Conservation (phyloP, 768 basidiomycete genomes). For the Rhodotorula kratochvilovae region DNA sequence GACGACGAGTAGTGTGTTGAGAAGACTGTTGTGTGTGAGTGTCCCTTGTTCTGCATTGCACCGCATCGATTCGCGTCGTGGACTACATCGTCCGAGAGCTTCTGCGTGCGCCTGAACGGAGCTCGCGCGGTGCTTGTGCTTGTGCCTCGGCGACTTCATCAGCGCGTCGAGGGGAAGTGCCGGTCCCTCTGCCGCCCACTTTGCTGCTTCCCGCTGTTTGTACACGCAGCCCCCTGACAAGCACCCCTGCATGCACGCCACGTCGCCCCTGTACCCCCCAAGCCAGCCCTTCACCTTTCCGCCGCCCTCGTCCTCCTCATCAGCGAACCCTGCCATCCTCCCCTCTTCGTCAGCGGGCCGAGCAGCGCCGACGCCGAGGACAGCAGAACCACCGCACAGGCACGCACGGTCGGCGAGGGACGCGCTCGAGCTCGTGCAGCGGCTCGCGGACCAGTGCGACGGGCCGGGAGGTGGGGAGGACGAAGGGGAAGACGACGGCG, state of each 20-base stretch:
- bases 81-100: not conserved
- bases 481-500: not conserved
- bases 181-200: too few species aligned
- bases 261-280: not conserved
- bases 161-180: too few species aligned
- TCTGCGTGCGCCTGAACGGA: too few species aligned
- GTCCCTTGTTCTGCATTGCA: not conserved
- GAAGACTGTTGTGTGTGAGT: not conserved
- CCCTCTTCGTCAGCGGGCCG: too few species aligned
- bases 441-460: constrained; percentile 1
- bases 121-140: too few species aligned
- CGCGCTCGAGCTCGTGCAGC: not conserved
- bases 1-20: constrained; percentile 6
- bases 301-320: not conserved
- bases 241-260: not conserved
- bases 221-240: not conserved
- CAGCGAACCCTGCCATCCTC: not conserved
- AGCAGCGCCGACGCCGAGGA: not conserved
- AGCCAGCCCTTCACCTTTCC: not conserved
- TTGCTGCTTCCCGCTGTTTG: not conserved
- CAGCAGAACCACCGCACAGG: not conserved
- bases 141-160: too few species aligned
- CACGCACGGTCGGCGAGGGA: not conserved
- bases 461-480: not conserved
- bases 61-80: not conserved